Conservation (phyloP, 2,329 filamentous ascomycete genomes). For the Colletotrichum phormii region DNA sequence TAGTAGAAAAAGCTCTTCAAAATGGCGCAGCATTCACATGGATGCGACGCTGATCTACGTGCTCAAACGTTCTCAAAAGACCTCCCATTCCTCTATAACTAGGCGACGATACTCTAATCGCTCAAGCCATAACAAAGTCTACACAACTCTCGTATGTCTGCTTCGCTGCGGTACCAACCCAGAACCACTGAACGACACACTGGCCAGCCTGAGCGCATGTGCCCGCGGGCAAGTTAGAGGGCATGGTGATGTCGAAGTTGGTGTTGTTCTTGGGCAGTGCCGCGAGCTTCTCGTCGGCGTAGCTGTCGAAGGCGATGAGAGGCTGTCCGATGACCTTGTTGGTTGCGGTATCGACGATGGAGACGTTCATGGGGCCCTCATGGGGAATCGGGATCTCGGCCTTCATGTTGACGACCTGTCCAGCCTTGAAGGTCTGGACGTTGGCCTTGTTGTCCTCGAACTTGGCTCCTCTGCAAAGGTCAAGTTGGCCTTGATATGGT, state of each 20-base stretch:
- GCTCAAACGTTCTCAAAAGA: background rate
- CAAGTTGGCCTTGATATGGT: conserved; percentile 41
- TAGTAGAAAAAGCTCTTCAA: background rate
- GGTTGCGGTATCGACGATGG: conserved; percentile 64
- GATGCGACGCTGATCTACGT: conserved; percentile 16
- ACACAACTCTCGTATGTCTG: conserved; percentile 55
- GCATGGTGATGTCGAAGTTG: conserved; percentile 55
- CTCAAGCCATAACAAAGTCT: conserved; percentile 44
- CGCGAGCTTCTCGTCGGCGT: conserved; percentile 58
- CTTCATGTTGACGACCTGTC: conserved; percentile 56
- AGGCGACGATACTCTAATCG: background rate
- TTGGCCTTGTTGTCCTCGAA: conserved; percentile 57
- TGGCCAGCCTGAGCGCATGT: conserved; percentile 45
- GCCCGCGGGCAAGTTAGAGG: conserved; percentile 42
- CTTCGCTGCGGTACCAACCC: conserved; percentile 49
- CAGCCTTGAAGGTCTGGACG: conserved; percentile 55
- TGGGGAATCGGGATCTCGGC: conserved; percentile 57
- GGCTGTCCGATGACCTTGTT: conserved; percentile 64
- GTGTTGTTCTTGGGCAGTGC: conserved; percentile 55
- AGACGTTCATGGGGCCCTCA: conserved; percentile 64
- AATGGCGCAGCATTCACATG: background rate
- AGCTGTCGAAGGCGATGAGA: conserved; percentile 66
- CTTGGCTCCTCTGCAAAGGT: conserved; percentile 60
- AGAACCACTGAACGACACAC: conserved; percentile 60
- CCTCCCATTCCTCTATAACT: background rate